Evolutionary conservation across 2,329 filamentous ascomycete species (phyloP), one percentile per base, ranked within the genome.

Genomic region (Pyrenophora teres): DNA sequence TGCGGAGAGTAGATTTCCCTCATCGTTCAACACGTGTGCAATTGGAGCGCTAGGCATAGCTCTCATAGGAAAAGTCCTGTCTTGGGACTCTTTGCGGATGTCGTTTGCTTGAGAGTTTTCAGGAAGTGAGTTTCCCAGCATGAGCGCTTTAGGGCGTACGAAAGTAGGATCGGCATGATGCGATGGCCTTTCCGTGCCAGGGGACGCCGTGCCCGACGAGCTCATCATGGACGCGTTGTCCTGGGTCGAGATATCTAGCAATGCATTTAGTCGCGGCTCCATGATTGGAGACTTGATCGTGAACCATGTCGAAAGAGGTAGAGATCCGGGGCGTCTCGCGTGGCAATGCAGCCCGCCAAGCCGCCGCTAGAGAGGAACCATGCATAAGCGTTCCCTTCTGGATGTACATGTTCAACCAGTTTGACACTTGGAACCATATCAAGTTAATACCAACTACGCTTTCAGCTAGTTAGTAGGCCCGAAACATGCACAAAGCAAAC

Each of bases 21-120:
- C 66, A 27, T 68, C 54, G 45, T 74, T 73, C 32, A 71, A 47
- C 2, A 74, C 71, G 46, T 67, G 67, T 27, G 69, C 70, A 35
- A 75, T 65, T 1, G 73, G 72, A 3, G 68, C 70, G 36, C 64
- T 56, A 6, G 72, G 49, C 39, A 62, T 57, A 18, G 57, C 47
- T 18, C 54, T 40, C 21, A 38, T 38, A 16, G 49, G 37, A 30
- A 40, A 46, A 13, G n/a, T 25, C 18, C 44, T 48, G 27, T 43
- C 37, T 10, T 46, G 40, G 31, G 27, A 19, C 27, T 59, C 27
- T 33, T 18, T 31, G 33, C 46, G 31, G 45, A 52, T 23, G 6
- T 52, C 44, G 25, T 54, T 53, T 23, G 44, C 32, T 12, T 44
- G 31, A 23, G 46, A 35, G 15, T 37, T 45, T 19, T 47, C 45